Conservation (phyloP, 1,284 basidiomycete genomes). For the Earliella scabrosa region DNA sequence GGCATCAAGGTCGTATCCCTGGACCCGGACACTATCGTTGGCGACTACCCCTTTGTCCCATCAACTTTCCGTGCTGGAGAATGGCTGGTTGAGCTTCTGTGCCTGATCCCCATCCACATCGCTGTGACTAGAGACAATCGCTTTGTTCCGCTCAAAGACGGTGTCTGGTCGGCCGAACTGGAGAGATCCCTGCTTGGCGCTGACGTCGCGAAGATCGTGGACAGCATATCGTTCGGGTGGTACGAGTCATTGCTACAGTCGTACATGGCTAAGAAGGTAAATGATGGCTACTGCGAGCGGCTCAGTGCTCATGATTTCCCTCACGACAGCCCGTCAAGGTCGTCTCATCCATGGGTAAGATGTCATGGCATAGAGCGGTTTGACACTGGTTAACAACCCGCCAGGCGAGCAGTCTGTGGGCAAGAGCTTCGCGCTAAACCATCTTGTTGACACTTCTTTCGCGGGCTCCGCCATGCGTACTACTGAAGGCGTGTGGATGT, state of each 20-base stretch:
- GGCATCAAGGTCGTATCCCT: conserved; percentile 39
- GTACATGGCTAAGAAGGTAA: conserved; percentile 60
- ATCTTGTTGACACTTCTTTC: conserved; percentile 66
- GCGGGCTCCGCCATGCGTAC: conserved; percentile 71
- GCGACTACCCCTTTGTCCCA: not conserved
- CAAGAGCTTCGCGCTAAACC: conserved; percentile 65
- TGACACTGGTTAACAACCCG: conserved; percentile 27
- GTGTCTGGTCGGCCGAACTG: conserved; percentile 50
- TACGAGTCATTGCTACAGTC: conserved; percentile 68
- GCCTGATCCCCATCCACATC: conserved; percentile 67
- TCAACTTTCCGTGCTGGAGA: conserved; percentile 51
- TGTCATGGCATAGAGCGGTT: not conserved
- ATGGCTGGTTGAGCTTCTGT: conserved; percentile 65
- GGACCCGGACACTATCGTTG: conserved; percentile 11
- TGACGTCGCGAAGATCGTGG: conserved; percentile 59
- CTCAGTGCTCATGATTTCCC: too few species aligned
- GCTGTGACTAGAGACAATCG: conserved; percentile 61
- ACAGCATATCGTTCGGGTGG: conserved; percentile 63
- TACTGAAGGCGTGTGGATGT: conserved; percentile 73
- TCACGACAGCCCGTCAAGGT: conserved; percentile 66
- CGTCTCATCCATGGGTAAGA: conserved; percentile 64
- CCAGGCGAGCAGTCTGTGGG: conserved; percentile 62
- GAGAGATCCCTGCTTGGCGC: conserved; percentile 61
- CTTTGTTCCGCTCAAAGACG: conserved; percentile 64
- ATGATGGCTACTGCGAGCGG: too few species aligned